Conservation (phyloP, 2,329 filamentous ascomycete species). For the Sporothrix brunneoviolacea region DNA sequence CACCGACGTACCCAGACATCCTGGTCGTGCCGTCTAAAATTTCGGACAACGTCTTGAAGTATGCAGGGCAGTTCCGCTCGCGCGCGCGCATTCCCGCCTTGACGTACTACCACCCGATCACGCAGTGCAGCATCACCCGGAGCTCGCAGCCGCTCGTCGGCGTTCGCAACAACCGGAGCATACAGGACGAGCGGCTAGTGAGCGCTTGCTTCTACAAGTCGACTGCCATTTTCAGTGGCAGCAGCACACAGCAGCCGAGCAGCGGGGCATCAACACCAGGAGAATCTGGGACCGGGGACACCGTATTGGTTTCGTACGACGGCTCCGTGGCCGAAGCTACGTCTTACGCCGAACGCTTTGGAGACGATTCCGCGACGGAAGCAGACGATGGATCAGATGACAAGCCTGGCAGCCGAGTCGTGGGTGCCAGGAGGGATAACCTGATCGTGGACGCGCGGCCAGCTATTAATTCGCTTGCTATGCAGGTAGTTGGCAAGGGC, state of each 20-base stretch:
- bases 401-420: slow-evolving; percentile 53
- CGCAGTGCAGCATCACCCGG: slow-evolving; percentile 93
- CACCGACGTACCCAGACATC: slow-evolving; percentile 82
- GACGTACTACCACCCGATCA: slow-evolving; percentile 91
- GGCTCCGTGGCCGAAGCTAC: slow-evolving; percentile 28
- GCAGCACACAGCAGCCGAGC: slow-evolving; percentile 1
- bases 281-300: neutral
- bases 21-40: slow-evolving; percentile 81
- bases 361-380: slow-evolving; percentile 31
- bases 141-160: slow-evolving; percentile 90
- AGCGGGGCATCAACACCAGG: neutral
- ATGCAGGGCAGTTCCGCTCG: slow-evolving; percentile 84
- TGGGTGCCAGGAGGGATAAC: slow-evolving; percentile 89
- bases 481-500: slow-evolving; percentile 86
- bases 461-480: slow-evolving; percentile 87
- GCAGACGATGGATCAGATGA: slow-evolving; percentile 34
- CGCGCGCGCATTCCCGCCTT: slow-evolving; percentile 80
- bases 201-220: slow-evolving; percentile 84
- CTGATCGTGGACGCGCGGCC: slow-evolving; percentile 94
- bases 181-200: slow-evolving; percentile 91
- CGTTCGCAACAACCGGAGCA: slow-evolving; percentile 78
- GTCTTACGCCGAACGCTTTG: slow-evolving; percentile 58
- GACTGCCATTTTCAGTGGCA: slow-evolving; percentile 27
- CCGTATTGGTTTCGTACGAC: slow-evolving; percentile 7
- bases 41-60: slow-evolving; percentile 95